A percentile compares a stretch with the other conserved stretches of the same genome.
Conservation (phyloP, 768 basidiomycete genomes). For the Termitomyces bulborhizus region DNA sequence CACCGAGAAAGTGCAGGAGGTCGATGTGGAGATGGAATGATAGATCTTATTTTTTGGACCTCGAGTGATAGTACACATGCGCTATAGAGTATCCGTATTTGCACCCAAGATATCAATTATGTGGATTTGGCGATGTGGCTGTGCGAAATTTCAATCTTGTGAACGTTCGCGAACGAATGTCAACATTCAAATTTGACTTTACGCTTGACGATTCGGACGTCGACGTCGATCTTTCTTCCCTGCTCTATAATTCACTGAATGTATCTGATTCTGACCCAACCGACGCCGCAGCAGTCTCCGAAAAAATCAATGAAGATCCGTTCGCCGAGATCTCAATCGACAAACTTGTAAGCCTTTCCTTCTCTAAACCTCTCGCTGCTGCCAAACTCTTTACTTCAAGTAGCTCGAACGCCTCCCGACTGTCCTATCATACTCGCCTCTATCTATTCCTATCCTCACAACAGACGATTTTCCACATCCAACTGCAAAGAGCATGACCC, state of each 20-base stretch:
- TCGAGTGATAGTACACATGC: not conserved
- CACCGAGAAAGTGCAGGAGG: not conserved
- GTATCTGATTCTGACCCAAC: not conserved
- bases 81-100: not conserved
- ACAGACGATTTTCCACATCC: not conserved
- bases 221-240: conserved; percentile 13
- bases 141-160: conserved; percentile 1
- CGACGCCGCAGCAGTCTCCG: not conserved
- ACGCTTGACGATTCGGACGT: conserved; percentile 41
- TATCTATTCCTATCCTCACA: conserved; percentile 39
- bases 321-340: conserved; percentile 27
- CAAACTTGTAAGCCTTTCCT: conserved; percentile 15
- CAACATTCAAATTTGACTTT: conserved; percentile 71
- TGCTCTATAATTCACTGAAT: conserved; percentile 1
- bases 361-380: not conserved
- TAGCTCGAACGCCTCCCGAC: conserved; percentile 69
- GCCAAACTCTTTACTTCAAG: conserved; percentile 4
- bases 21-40: conserved; percentile 4
- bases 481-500: conserved; percentile 17
- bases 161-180: not conserved
- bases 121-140: conserved; percentile 1
- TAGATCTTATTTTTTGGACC: not conserved
- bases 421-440: conserved; percentile 74
- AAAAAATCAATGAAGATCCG: conserved; percentile 10
- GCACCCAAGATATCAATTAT: not conserved